A percentile compares a stretch with the other conserved stretches of the same genome.
Conservation (phyloP, 2,329 filamentous ascomycete genomes). For the Aspergillus clavatus region DNA sequence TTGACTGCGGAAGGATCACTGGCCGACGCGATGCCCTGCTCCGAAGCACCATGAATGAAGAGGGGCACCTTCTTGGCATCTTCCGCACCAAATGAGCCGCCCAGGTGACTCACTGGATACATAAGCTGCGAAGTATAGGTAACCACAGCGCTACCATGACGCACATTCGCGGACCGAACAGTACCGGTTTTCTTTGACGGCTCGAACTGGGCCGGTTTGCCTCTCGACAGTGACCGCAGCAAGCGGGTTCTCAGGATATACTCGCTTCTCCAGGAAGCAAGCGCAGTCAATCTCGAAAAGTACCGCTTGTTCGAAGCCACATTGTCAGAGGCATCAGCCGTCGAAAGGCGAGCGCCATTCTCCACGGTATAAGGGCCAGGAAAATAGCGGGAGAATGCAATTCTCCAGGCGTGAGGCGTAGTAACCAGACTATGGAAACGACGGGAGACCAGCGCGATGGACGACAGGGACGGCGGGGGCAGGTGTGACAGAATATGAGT, state of each 20-base stretch:
- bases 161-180: conserved; percentile 51
- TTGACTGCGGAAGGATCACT: conserved; percentile 73
- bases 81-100: conserved; percentile 68
- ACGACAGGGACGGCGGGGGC: conserved; percentile 74
- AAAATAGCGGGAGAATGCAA: conserved; percentile 87
- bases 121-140: conserved; percentile 83
- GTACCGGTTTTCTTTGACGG: conserved; percentile 50
- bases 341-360: conserved; percentile 37
- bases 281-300: conserved; percentile 74
- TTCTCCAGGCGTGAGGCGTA: conserved; percentile 87
- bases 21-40: conserved; percentile 69
- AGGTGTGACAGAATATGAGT: conserved; percentile 89
- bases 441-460: conserved; percentile 79
- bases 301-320: conserved; percentile 68
- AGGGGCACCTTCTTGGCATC: conserved; percentile 65
- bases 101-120: conserved; percentile 71
- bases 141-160: conserved; percentile 67
- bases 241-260: conserved; percentile 85
- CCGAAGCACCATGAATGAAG: conserved; percentile 77
- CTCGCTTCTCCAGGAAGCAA: conserved; percentile 94
- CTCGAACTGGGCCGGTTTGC: conserved; percentile 62
- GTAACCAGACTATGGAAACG: conserved; percentile 84
- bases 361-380: conserved; percentile 63
- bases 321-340: conserved; percentile 48
- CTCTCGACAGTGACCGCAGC: conserved; percentile 72